Evolutionary conservation across 129 eudicot genomes (phyloP).

Genomic region (Cynara cardunculus): DNA sequence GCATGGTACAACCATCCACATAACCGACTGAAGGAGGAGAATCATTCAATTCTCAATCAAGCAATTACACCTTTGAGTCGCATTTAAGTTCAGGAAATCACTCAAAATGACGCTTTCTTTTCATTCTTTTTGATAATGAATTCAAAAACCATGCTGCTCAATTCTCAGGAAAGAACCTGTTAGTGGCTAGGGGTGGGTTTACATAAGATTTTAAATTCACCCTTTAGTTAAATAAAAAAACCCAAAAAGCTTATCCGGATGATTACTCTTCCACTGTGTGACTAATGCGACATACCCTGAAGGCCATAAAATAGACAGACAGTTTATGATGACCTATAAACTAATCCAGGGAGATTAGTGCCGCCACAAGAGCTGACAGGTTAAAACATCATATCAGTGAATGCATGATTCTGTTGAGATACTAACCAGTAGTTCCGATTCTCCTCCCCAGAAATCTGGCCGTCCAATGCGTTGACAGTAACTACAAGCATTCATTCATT

Average conservation of each 20-base stretch:
- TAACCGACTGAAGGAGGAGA: too few species aligned
- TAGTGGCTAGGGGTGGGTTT: neutral
- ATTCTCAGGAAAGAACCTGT: neutral
- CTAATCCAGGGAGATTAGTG: neutral
- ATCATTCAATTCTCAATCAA: too few species aligned
- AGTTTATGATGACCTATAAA: neutral
- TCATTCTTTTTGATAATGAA: too few species aligned
- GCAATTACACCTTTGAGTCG: too few species aligned
- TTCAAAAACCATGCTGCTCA: neutral
- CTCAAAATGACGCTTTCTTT: neutral
- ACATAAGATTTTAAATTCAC: too few species aligned
- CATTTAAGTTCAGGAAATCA: neutral
- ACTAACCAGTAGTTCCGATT: slow-evolving; percentile 93
- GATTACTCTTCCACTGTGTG: neutral
- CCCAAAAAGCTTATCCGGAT: neutral
- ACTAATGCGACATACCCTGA: neutral
- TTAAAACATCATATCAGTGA: neutral
- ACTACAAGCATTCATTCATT: slow-evolving; percentile 31
- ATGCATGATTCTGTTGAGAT: neutral
- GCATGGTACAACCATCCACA: too few species aligned
- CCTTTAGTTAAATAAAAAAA: too few species aligned
- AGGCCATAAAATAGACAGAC: neutral
- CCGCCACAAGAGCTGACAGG: too few species aligned
- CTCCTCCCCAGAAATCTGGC: slow-evolving; percentile 99
- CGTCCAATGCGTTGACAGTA: slow-evolving; percentile 93